Evolutionary conservation across 306 rosid genomes (phyloP).

Genomic region (Pyrus betulifolia): DNA sequence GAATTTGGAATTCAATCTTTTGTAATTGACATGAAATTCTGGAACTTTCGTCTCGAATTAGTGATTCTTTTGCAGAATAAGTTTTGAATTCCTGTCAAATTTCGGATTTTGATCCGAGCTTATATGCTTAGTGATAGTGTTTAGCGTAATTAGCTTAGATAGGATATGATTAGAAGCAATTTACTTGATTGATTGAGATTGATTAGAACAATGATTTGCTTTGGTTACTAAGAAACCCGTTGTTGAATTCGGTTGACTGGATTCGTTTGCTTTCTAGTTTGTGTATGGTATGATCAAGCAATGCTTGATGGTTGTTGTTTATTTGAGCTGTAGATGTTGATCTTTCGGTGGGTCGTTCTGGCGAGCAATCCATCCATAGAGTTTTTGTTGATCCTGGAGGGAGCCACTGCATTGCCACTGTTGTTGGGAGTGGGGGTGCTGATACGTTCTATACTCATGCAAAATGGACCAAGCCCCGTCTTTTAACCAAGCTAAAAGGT

Average conservation of each 20-base stretch:
- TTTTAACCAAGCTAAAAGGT: slow-evolving; percentile 73
- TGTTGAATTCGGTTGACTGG: neutral
- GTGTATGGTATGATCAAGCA: neutral
- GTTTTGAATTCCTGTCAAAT: neutral
- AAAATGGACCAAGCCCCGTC: slow-evolving; percentile 84
- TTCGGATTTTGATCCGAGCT: neutral
- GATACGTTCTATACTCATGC: slow-evolving; percentile 92
- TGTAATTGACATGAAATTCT: too few species aligned
- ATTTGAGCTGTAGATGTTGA: slow-evolving; percentile 59
- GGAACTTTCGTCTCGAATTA: too few species aligned
- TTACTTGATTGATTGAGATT: neutral
- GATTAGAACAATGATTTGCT: too few species aligned
- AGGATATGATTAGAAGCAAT: neutral
- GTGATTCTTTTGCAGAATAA: neutral
- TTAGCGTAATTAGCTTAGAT: neutral
- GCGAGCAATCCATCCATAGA: slow-evolving; percentile 91
- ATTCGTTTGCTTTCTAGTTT: neutral
- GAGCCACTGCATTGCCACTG: slow-evolving; percentile 82
- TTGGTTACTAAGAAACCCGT: neutral
- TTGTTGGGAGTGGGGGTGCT: slow-evolving; percentile 70
- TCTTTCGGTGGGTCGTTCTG: slow-evolving; percentile 80
- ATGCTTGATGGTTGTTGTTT: slow-evolving; percentile 18
- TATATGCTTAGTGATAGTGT: neutral
- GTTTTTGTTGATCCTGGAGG: slow-evolving; percentile 97
- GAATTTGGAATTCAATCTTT: neutral